These are phyloP conservation scores for Talaromyces proteolyticus DNA, from an alignment of 495 filamentous ascomycete genomes.

Conservation along the genomic window DNA sequence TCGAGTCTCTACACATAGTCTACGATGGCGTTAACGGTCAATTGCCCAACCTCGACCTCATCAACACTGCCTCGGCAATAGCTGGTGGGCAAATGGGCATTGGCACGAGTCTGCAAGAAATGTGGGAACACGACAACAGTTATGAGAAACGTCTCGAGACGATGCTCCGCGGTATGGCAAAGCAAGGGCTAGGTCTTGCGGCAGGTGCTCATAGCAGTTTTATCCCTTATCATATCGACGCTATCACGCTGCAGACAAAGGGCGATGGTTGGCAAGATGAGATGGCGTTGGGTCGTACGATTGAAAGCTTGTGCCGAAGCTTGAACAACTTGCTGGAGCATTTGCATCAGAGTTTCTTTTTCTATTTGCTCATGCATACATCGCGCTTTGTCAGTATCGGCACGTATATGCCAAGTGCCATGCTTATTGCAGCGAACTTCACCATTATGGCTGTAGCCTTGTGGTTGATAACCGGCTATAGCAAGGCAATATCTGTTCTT, in stretches of 20 bases:
- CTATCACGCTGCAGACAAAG: conserved; percentile 83
- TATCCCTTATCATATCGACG: conserved; percentile 97
- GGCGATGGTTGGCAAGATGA: conserved; percentile 96
- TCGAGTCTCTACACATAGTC: conserved; percentile 80
- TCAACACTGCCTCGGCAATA: conserved; percentile 88
- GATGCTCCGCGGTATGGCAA: conserved; percentile 89
- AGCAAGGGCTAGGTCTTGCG: conserved; percentile 84
- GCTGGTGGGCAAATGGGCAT: conserved; percentile 92
- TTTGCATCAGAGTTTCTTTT: conserved; percentile 98
- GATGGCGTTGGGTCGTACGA: conserved; percentile 83
- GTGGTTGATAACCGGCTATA: conserved; percentile 80
- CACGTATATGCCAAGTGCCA: conserved; percentile 93
- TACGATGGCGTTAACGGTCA: conserved; percentile 98
- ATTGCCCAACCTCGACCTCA: conserved; percentile 88
- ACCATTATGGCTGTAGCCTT: conserved; percentile 90
- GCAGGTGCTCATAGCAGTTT: conserved; percentile 90
- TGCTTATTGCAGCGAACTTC: conserved; percentile 91
- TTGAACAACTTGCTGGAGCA: conserved; percentile 96
- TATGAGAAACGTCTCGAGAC: conserved; percentile 81
- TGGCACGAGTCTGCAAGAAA: conserved; percentile 71
- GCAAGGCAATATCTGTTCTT: conserved; percentile 17
- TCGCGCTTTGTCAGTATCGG: conserved; percentile 96
- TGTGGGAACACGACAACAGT: conserved; percentile 75
- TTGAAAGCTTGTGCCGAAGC: conserved; percentile 85
- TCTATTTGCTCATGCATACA: conserved; percentile 87